These are phyloP conservation scores for Capsella bursapastoris DNA, from an alignment of 345 rosid species.

Conservation along the genomic window DNA sequence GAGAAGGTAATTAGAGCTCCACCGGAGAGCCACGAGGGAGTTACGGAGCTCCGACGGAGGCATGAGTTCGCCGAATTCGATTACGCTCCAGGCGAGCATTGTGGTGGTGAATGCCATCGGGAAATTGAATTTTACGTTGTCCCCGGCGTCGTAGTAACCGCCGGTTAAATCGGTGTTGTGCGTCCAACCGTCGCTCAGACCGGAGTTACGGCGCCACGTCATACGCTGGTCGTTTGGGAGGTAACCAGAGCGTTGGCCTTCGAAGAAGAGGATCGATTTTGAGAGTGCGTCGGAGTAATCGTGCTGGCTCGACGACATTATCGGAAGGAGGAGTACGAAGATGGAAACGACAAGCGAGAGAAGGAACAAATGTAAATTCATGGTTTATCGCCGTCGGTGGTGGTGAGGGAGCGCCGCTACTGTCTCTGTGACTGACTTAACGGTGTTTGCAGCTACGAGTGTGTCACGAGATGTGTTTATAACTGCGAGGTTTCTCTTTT, in stretches of 20 bases:
- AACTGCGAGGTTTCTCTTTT: not conserved
- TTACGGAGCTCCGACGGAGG: conserved; percentile 67
- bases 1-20: conserved; percentile 83
- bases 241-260: conserved; percentile 91
- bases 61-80: conserved; percentile 87
- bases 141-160: conserved; percentile 97
- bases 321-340: conserved; percentile 7
- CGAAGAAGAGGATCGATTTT: conserved; percentile 91
- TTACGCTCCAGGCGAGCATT: conserved; percentile 84
- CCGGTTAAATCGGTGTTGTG: conserved; percentile 75
- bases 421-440: conserved; percentile 35
- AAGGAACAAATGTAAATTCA: conserved; percentile 37
- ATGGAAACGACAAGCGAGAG: not conserved
- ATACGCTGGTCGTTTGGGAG: conserved; percentile 74
- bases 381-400: conserved; percentile 25
- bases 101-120: conserved; percentile 98
- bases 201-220: conserved; percentile 75
- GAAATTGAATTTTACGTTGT: conserved; percentile 85
- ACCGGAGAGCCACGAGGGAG: conserved; percentile 69
- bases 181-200: conserved; percentile 76
- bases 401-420: not conserved
- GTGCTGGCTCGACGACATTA: conserved; percentile 46
- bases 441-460: conserved; percentile 17
- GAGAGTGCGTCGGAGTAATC: conserved; percentile 81
- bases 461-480: conserved; percentile 36